Evolutionary conservation across 192 early-diverging fungal species (phyloP), one percentile per base, ranked within the genome.

Genomic region (Dimargaris cristalligena): DNA sequence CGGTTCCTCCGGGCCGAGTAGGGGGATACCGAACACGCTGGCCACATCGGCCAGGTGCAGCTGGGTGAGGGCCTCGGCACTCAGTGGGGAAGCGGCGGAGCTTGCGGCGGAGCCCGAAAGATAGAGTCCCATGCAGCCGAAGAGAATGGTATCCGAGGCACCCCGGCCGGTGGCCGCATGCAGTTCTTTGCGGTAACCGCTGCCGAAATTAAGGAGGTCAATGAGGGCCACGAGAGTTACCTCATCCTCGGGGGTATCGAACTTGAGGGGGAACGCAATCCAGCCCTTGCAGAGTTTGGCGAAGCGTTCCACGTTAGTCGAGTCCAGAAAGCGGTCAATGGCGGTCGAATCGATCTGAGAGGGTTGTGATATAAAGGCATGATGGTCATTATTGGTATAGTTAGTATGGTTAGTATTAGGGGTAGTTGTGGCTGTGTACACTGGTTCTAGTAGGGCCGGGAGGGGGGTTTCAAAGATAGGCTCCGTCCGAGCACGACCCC

Each of bases 101-200:
- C n/a, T n/a, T n/a, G n/a, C n/a, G n/a, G n/a, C n/a, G n/a, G n/a
- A n/a, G n/a, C n/a, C n/a, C n/a, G n/a, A n/a, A 34, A 93, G 88
- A 60, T 91, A 85, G 60, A 90, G 71, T 46, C 84, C 80, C 76
- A 93, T 87, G 62, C 78, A 77, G 10, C 90, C 90, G 73, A 84
- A 92, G 34, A 77, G 71, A 30, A 92, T 83, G 2, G 80, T 85
- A 55, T 88, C 81, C 22, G 86, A 83, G 0, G 83, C 85, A 16
- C 87, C 85, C 28, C 88, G 67, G 29, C 71, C 85, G 31, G 71
- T 65, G 14, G 73, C 72, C 18, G 73, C 72, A 61, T 82, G 78
- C 23, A 92, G 77, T 35, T 83, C 79, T 32, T 64, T 61, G 30
- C 83, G 73, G 62, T 77, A 93, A 31, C 84, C 86, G 48, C 82